phyloP scores from a whole-genome alignment of 352 stramenopile genomes.

The Globisporangium orthogonon region DNA sequence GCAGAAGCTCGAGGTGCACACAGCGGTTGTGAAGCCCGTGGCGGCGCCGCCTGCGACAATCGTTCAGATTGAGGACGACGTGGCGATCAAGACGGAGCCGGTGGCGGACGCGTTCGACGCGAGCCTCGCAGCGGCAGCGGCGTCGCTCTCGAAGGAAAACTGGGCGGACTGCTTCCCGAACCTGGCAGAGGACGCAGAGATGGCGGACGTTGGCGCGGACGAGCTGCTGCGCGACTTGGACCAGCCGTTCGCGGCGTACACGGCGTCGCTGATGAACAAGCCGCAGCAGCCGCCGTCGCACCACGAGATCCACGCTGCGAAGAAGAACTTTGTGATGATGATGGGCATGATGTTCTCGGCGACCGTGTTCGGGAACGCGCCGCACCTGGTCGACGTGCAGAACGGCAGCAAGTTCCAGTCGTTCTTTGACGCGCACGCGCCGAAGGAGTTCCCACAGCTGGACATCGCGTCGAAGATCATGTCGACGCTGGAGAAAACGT shows the following conservation, averaged over 20 bases:
- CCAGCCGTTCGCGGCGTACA: slow-evolving; percentile 41
- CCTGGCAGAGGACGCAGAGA: slow-evolving; percentile 44
- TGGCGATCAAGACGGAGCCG: slow-evolving; percentile 63
- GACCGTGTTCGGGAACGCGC: slow-evolving; percentile 74
- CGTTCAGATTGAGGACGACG: slow-evolving; percentile 14
- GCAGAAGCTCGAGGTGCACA: slow-evolving; percentile 23
- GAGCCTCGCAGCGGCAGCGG: slow-evolving; percentile 18
- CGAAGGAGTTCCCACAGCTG: slow-evolving; percentile 81
- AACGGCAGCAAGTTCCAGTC: slow-evolving; percentile 74
- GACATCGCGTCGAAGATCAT: slow-evolving; percentile 82
- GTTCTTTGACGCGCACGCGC: slow-evolving; percentile 69
- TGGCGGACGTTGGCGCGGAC: slow-evolving; percentile 46
- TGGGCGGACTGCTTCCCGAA: slow-evolving; percentile 56
- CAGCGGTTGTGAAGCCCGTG: not conserved
- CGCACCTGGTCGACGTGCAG: slow-evolving; percentile 66
- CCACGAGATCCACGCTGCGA: slow-evolving; percentile 76
- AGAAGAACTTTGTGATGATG: slow-evolving; percentile 89
- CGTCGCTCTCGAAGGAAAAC: slow-evolving; percentile 21
- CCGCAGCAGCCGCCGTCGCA: slow-evolving; percentile 33
- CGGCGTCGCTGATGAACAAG: slow-evolving; percentile 4
- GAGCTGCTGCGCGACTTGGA: slow-evolving; percentile 74
- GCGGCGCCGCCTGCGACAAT: not conserved
- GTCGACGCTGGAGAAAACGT: slow-evolving; percentile 83
- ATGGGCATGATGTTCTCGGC: slow-evolving; percentile 87
- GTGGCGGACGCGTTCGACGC: slow-evolving; percentile 20